These are phyloP conservation scores for Dipteronia dyeriana DNA, from an alignment of 345 rosid genomes.

Conservation along the genomic window DNA sequence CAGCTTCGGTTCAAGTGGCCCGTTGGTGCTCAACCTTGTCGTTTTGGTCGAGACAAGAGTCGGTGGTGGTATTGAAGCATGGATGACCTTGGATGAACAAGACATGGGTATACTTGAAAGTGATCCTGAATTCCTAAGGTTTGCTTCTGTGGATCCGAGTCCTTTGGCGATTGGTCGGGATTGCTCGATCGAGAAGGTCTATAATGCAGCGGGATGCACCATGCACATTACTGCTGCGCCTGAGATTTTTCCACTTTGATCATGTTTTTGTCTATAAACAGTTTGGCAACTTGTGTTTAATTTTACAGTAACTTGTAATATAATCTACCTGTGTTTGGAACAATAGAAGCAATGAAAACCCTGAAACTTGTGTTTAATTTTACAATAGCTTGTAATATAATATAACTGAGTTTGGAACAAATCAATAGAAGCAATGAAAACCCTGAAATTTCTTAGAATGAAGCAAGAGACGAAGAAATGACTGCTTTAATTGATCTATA, in stretches of 20 bases:
- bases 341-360: no score
- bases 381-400: background rate
- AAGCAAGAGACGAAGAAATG: no score
- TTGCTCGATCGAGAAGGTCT: no score
- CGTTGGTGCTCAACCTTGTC: conserved; percentile 34
- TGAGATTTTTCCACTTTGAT: no score
- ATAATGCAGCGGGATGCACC: no score
- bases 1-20: conserved; percentile 10
- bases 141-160: conserved; percentile 39
- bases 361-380: background rate
- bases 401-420: background rate
- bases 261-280: no score
- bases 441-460: no score
- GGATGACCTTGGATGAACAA: conserved; percentile 48
- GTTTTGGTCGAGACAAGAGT: conserved; percentile 37
- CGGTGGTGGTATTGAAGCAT: conserved; percentile 50
- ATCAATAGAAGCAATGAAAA: no score
- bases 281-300: background rate
- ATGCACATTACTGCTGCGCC: no score
- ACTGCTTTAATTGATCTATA: no score
- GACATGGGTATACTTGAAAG: conserved; percentile 33
- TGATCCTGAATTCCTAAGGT: conserved; percentile 27
- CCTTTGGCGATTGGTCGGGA: conserved; percentile 8
- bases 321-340: background rate
- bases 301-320: background rate